phyloP scores from a whole-genome alignment of 371 early-diverging fungal species.

The Choanephora cucurbitarum region DNA sequence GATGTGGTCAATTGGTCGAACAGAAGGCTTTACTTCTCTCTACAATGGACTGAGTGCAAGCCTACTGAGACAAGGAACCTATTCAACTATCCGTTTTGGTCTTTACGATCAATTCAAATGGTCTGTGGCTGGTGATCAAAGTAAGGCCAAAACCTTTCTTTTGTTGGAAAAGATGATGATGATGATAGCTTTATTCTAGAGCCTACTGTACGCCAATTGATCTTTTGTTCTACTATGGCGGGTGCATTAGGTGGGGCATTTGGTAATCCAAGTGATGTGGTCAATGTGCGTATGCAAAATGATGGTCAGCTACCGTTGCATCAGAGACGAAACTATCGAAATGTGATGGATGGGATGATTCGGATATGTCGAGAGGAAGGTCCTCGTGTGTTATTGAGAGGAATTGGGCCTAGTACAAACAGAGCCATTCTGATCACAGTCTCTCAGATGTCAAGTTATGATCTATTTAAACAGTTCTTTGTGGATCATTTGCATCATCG shows the following conservation, averaged over 20 bases:
- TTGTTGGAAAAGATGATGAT: too few species aligned
- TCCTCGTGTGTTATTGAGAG: constrained; percentile 53
- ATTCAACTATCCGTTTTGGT: constrained; percentile 73
- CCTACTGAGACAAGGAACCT: constrained; percentile 69
- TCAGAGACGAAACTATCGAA: constrained; percentile 63
- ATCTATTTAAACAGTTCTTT: constrained; percentile 59
- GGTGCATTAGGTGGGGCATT: constrained; percentile 71
- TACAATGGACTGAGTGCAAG: constrained; percentile 69
- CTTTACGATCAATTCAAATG: constrained; percentile 65
- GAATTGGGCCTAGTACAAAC: constrained; percentile 63
- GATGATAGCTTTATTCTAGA: constrained; percentile 17
- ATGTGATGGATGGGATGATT: constrained; percentile 67
- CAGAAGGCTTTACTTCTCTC: constrained; percentile 53
- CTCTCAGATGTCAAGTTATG: constrained; percentile 68
- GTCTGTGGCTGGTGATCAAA: constrained; percentile 44
- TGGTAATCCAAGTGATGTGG: constrained; percentile 78
- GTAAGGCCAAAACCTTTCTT: constrained; percentile 22
- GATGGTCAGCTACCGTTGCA: constrained; percentile 66
- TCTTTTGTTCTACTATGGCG: constrained; percentile 61
- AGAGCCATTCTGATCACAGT: constrained; percentile 72
- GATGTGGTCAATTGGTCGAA: constrained; percentile 38
- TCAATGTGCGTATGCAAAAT: constrained; percentile 76
- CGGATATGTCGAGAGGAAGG: constrained; percentile 68
- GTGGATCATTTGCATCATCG: constrained; percentile 46
- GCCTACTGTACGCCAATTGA: constrained; percentile 52